Conservation (phyloP, 2,329 filamentous ascomycete genomes). For the Dendryphion nanum region DNA sequence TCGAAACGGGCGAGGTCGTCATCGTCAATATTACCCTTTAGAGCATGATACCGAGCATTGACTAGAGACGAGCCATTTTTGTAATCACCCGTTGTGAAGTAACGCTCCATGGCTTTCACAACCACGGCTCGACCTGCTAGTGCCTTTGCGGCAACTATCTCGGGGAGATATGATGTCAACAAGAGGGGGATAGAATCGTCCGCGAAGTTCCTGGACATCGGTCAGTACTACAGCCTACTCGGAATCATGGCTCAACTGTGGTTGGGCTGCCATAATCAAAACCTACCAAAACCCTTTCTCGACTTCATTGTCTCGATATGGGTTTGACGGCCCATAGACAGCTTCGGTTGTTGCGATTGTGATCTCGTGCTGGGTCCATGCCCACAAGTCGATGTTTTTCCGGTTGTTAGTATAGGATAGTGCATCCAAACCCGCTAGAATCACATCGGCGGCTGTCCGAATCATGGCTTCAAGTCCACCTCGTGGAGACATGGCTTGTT, state of each 20-base stretch:
- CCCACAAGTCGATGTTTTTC: slow-evolving; percentile 1
- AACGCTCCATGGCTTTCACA: slow-evolving; percentile 7
- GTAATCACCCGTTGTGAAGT: slow-evolving; percentile 36
- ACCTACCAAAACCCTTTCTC: slow-evolving; percentile 34
- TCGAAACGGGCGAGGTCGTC: slow-evolving; percentile 40
- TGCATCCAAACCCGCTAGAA: too few relatives aligned
- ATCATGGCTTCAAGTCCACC: slow-evolving; percentile 20
- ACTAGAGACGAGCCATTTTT: slow-evolving; percentile 32
- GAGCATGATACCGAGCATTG: slow-evolving; percentile 15
- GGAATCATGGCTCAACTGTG: too few relatives aligned
- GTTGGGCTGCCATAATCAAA: too few relatives aligned
- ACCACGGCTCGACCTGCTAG: background rate
- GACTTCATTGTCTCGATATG: slow-evolving; percentile 29
- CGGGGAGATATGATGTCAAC: too few relatives aligned
- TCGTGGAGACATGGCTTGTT: background rate
- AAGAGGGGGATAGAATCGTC: slow-evolving; percentile 10
- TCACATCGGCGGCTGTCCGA: background rate
- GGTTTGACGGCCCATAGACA: slow-evolving; percentile 40
- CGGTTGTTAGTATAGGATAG: too few relatives aligned
- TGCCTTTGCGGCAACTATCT: background rate
- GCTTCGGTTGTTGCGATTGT: slow-evolving; percentile 34
- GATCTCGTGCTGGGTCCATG: slow-evolving; percentile 27
- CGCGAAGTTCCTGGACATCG: slow-evolving; percentile 11
- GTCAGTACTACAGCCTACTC: background rate
- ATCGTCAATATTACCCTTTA: slow-evolving; percentile 18